phyloP scores from a whole-genome alignment of 805 yeast genomes.

The Wickerhamomyces hampshirensis region DNA sequence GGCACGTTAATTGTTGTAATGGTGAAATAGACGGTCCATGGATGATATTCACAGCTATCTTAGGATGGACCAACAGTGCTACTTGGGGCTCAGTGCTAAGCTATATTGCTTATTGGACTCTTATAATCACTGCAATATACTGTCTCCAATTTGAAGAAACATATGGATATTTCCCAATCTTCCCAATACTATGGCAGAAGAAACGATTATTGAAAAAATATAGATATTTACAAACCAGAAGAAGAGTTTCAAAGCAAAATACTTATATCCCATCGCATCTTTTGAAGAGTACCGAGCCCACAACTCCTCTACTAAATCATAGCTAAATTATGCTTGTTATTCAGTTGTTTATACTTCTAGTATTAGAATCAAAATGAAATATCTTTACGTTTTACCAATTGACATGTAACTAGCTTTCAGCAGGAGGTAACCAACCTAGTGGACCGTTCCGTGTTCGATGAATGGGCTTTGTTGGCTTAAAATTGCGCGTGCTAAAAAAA shows the following conservation, averaged over 20 bases:
- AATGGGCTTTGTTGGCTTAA: too few relatives aligned
- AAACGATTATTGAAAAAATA: constrained; percentile 41
- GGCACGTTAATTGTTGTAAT: constrained; percentile 96
- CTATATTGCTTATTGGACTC: constrained; percentile 68
- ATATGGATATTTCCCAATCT: constrained; percentile 51
- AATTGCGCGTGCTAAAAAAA: constrained; percentile 1
- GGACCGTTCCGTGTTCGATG: too few relatives aligned
- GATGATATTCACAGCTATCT: constrained; percentile 84
- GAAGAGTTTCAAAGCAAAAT: constrained; percentile 3
- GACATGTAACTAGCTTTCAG: too few relatives aligned
- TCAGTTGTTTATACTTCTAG: too few relatives aligned
- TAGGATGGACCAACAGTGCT: constrained; percentile 95
- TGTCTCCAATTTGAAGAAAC: constrained; percentile 49
- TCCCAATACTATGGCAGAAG: constrained; percentile 61
- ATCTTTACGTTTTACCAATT: too few relatives aligned
- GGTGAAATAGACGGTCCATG: constrained; percentile 89
- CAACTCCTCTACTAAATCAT: background rate
- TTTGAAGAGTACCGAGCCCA: constrained; percentile 1
- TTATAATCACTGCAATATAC: constrained; percentile 38
- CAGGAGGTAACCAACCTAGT: too few relatives aligned
- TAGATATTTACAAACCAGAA: constrained; percentile 12
- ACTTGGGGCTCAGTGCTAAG: constrained; percentile 82
- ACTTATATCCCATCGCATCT: constrained; percentile 12
- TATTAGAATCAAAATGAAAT: too few relatives aligned
- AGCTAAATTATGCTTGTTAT: too few relatives aligned